phyloP scores from a whole-genome alignment of 2,329 filamentous ascomycete genomes.

The Stagonosporopsis rhizophila region DNA sequence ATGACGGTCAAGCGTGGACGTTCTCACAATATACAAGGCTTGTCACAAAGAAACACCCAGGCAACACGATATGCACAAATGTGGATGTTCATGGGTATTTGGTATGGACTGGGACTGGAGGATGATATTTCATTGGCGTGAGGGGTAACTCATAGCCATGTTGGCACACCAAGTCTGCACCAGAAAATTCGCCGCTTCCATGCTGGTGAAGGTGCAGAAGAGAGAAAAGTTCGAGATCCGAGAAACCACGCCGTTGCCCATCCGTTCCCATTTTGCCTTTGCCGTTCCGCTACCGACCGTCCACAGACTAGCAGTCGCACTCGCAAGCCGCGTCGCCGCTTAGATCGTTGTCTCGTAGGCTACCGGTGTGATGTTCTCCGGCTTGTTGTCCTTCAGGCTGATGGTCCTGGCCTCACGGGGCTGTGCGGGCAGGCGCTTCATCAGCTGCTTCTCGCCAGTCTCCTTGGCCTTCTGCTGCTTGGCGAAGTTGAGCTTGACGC shows the following conservation, averaged over 20 bases:
- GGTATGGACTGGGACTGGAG: slow-evolving; percentile 28
- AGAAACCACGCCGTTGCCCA: slow-evolving; percentile 51
- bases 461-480: slow-evolving; percentile 93
- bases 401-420: slow-evolving; percentile 84
- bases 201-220: slow-evolving; percentile 50
- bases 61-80: not conserved
- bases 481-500: slow-evolving; percentile 95
- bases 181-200: slow-evolving; percentile 46
- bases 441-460: slow-evolving; percentile 82
- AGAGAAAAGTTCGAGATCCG: slow-evolving; percentile 49
- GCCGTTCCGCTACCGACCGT: slow-evolving; percentile 17
- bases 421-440: slow-evolving; percentile 86
- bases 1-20: not conserved
- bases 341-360: slow-evolving; percentile 99
- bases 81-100: slow-evolving; percentile 16
- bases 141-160: slow-evolving; percentile 47
- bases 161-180: slow-evolving; percentile 47
- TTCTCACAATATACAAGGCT: not conserved
- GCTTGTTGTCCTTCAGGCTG: slow-evolving; percentile 79
- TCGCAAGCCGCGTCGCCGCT: slow-evolving; percentile 47
- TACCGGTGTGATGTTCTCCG: slow-evolving; percentile 89
- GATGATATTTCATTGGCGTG: slow-evolving; percentile 46
- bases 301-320: not conserved
- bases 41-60: not conserved
- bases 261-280: slow-evolving; percentile 47